phyloP scores from a whole-genome alignment of 345 rosid genomes.

The Bretschneidera sinensis region DNA sequence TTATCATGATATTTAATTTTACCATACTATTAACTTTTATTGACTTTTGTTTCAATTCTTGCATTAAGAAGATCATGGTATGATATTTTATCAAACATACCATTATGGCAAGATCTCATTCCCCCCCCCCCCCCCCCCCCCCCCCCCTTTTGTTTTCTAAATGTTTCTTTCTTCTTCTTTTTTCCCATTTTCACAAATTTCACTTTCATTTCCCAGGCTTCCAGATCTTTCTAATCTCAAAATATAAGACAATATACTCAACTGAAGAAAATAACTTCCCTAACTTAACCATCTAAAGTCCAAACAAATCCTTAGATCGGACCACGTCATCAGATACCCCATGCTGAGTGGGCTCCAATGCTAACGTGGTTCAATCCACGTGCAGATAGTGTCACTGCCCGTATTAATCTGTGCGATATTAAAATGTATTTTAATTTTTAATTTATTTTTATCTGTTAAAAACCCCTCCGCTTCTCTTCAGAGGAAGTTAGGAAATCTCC shows the following conservation, averaged over 20 bases:
- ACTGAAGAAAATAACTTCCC: not conserved
- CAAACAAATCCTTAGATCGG: not conserved
- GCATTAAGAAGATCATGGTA: too few species aligned
- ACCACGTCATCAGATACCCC: not conserved
- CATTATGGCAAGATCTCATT: too few species aligned
- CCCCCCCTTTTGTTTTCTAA: too few species aligned
- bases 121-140: too few species aligned
- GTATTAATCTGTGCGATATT: not conserved
- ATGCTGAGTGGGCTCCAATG: not conserved
- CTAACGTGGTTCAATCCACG: slow-evolving; percentile 3
- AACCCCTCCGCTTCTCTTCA: slow-evolving; percentile 12
- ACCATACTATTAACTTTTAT: too few species aligned
- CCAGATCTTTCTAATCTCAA: not conserved
- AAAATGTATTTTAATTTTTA: not conserved
- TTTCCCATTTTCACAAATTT: too few species aligned
- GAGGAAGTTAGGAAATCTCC: slow-evolving; percentile 7
- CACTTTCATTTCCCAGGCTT: too few species aligned
- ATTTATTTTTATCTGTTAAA: slow-evolving; percentile 13
- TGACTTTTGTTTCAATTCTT: too few species aligned
- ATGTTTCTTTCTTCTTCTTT: too few species aligned
- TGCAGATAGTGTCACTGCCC: slow-evolving; percentile 1
- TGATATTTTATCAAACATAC: too few species aligned
- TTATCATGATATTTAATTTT: too few species aligned
- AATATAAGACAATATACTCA: not conserved
- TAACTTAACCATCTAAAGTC: not conserved